Evolutionary conservation across 2,329 filamentous ascomycete species (phyloP), one percentile per base, ranked within the genome.

Genomic region (Conoideocrella luteorostrata): DNA sequence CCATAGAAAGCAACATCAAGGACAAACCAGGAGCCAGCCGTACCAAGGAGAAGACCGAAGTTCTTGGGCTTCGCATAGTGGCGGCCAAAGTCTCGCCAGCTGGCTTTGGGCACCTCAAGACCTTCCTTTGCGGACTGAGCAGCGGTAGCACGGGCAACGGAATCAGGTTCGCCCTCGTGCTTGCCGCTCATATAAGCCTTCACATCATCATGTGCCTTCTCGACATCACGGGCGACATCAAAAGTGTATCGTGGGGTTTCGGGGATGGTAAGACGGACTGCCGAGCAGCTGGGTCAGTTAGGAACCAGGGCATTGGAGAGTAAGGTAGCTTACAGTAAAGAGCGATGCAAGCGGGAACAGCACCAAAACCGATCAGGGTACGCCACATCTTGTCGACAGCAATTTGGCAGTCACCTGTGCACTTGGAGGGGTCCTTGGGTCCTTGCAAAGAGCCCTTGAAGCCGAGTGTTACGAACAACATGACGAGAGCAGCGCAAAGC

Each of bases 171-270:
- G 32, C 81, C 82, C 54, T 84, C 77, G 7, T 52, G 60, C 61
- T 78, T 74, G 47, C 85, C 84, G 24, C 68, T 69, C 43, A 88
- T 77, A 65, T 91, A 93, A n/a, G 83, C 81, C 58, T 81, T 77
- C 52, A 84, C 77, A 51, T 93, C 87, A 37, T 78, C 79, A 42
- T 80, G 75, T 33, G 79, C 88, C 68, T 88, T 82, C 55, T 86
- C 77, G 30, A 88, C 74, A 56, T 93, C 86, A 34, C 79, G 80
- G 40, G 80, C 75, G 18, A 93, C 78, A 58, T 93, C 87, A 55
- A 93, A 91, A 22, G 88, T 93, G 68, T 93, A 94, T 22, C 88
- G 84, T 41, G 88, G 87, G 26, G 87, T 91, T 67, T 94, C 88
- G 20, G 88, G 88, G 52, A 94, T 91, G 41, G 87, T 93, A 4